Evolutionary conservation across 306 rosid species (phyloP).

Genomic region (Ziziphus jujuba): DNA sequence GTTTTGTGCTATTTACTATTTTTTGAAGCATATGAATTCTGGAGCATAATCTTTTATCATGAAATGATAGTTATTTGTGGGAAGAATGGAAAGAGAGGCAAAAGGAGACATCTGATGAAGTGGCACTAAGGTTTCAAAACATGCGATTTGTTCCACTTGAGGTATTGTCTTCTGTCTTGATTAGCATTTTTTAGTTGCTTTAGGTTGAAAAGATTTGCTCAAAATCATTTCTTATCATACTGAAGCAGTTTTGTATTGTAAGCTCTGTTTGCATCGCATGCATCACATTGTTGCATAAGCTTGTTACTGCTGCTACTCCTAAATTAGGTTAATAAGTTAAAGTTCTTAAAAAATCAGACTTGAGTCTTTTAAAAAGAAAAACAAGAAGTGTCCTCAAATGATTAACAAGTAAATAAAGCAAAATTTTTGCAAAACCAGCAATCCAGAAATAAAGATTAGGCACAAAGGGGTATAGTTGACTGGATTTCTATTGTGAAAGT

Average conservation of each 20-base stretch:
- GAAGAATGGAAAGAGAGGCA: slow-evolving; percentile 96
- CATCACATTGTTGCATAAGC: slow-evolving; percentile 1
- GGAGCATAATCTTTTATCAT: slow-evolving; percentile 20
- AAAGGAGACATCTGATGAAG: slow-evolving; percentile 56
- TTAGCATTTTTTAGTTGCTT: neutral
- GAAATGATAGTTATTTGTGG: slow-evolving; percentile 69
- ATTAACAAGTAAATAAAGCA: no score
- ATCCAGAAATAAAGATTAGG: no score
- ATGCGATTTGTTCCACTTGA: slow-evolving; percentile 80
- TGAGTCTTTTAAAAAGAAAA: no score
- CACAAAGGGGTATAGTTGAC: no score
- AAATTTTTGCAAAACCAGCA: no score
- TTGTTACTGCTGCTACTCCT: neutral
- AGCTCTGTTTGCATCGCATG: neutral
- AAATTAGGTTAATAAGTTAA: no score
- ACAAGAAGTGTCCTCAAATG: no score
- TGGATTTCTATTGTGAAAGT: no score
- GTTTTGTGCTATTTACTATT: neutral
- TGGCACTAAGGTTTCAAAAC: slow-evolving; percentile 58
- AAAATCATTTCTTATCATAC: neutral
- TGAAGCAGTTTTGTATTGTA: neutral
- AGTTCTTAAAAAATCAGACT: no score
- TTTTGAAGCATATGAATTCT: neutral
- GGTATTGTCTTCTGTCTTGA: slow-evolving; percentile 42
- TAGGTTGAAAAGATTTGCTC: neutral